Evolutionary conservation across 106 monocot genomes (phyloP), one percentile per base, ranked within the genome.

Genomic region (Dactylorhiza incarnata): DNA sequence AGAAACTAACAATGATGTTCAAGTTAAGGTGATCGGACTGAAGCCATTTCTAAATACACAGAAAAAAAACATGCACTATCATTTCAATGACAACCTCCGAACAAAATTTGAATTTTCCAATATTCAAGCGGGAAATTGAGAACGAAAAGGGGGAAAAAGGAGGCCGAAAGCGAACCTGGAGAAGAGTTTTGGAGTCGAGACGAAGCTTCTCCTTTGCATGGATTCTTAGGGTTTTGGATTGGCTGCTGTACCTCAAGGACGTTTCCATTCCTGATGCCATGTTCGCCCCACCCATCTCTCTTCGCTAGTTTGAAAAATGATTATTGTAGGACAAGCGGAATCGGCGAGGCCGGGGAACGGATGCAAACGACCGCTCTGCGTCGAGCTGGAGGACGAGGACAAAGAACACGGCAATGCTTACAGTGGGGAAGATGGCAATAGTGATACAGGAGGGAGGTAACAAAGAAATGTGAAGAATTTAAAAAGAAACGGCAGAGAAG

Each of bases 121-220:
- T 37, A 37, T 37, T 37, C 37, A 37, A 37, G 37, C 37, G 37
- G 37, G 0, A 3, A 37, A 37, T 37, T 37, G 37, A 37, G 37
- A 3, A 65, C 29, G 29, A 65, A 65, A 65, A 65, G 29, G 65
- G 63, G 54, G 14, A 44, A 72, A 23, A 71, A 45, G 5, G 72
- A 22, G 49, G 20, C 5, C 72, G 15, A 72, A 72, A 22, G 12
- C 37, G 49, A 72, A 87, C 92, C 92, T 92, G 92, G 53, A 89
- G 44, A 66, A 83, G 74, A 56, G 76, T 72, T 11, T 87, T 82
- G 76, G 86, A 79, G 68, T 78, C 77, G 26, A 92, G 20, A 49
- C 77, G 77, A 59, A 92, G 48, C 81, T 81, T 89, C 85, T 92
- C 80, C 68, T 92, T 92, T 15, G 92, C 92, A 83, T 92, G 92